phyloP scores from a whole-genome alignment of 2,329 filamentous ascomycete genomes.

The Paecilomyces sp. region DNA sequence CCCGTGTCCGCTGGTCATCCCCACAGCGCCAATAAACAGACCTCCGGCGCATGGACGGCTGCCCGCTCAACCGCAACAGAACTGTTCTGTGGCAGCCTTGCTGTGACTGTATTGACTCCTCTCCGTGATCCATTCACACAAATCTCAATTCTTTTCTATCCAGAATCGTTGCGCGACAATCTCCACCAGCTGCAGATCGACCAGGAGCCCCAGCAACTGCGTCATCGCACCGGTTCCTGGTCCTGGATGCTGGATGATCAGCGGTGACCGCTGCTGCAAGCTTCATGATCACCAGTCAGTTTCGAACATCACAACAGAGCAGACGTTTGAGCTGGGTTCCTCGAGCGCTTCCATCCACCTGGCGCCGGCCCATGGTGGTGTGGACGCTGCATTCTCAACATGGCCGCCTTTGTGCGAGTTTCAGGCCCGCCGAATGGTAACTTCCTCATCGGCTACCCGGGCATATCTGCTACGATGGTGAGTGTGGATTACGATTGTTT shows the following conservation, averaged over 20 bases:
- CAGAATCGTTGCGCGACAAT: background rate
- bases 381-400: slow-evolving; percentile 36
- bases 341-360: background rate
- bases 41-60: background rate
- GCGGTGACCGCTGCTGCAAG: background rate
- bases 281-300: background rate
- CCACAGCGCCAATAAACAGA: background rate
- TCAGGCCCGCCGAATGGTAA: slow-evolving; percentile 95
- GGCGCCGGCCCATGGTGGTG: slow-evolving; percentile 30
- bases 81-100: background rate
- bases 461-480: slow-evolving; percentile 95
- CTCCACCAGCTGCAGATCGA: background rate
- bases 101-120: background rate
- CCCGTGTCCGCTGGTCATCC: background rate
- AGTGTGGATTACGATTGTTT: slow-evolving; percentile 31
- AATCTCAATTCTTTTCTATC: background rate
- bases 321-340: background rate
- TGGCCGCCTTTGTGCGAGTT: slow-evolving; percentile 85
- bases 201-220: background rate
- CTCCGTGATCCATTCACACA: background rate
- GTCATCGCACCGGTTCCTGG: background rate
- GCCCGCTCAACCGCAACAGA: background rate
- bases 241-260: background rate
- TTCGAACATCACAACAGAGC: background rate
- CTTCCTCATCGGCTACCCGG: slow-evolving; percentile 93